Percentiles rank a stretch among this genome's conserved stretches.
Conservation (phyloP, 352 stramenopile genomes). For the Phytophthora lateralis region DNA sequence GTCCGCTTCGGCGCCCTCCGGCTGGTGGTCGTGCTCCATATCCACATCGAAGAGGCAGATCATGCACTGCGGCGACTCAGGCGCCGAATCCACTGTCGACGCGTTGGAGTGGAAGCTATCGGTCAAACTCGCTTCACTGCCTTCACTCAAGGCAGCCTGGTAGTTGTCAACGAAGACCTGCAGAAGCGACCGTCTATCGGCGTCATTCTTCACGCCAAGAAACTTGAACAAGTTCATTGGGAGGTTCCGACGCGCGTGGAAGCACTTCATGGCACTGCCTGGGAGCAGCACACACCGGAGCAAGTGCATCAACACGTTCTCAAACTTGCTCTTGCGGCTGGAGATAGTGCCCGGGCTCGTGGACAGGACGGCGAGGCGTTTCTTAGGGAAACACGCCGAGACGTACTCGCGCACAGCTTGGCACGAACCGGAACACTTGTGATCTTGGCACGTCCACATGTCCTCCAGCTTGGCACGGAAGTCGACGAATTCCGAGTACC, state of each 20-base stretch:
- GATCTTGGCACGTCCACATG: constrained; percentile 54
- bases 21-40: constrained; percentile 32
- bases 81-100: constrained; percentile 43
- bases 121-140: constrained; percentile 21
- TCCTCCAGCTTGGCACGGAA: constrained; percentile 59
- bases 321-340: constrained; percentile 59
- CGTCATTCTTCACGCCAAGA: constrained; percentile 53
- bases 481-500: constrained; percentile 65
- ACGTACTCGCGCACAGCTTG: constrained; percentile 73
- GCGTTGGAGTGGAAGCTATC: constrained; percentile 44
- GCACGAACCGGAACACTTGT: constrained; percentile 68
- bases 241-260: constrained; percentile 50
- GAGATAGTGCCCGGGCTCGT: constrained; percentile 37
- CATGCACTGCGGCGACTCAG: constrained; percentile 43
- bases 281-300: constrained; percentile 68
- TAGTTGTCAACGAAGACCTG: constrained; percentile 77
- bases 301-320: constrained; percentile 69
- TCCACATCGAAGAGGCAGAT: constrained; percentile 62
- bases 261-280: constrained; percentile 74
- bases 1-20: constrained; percentile 14
- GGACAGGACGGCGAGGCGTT: constrained; percentile 48
- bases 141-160: constrained; percentile 29
- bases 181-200: constrained; percentile 63
- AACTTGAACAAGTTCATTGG: constrained; percentile 65
- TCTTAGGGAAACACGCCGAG: constrained; percentile 62